These are phyloP conservation scores for Hebeloma cylindrosporum DNA, from an alignment of 768 basidiomycete species.

Conservation along the genomic window DNA sequence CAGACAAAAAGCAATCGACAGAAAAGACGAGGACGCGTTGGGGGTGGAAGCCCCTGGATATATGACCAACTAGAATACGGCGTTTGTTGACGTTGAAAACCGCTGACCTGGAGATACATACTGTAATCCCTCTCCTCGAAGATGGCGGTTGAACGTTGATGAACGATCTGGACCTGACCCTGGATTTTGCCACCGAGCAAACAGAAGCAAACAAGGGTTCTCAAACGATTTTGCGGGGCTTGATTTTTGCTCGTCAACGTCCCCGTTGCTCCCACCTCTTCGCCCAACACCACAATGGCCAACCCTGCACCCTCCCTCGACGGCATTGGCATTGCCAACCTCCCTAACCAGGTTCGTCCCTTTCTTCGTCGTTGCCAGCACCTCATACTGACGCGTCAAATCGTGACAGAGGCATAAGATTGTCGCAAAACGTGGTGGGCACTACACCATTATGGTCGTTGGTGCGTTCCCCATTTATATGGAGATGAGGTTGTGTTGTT, in stretches of 20 bases:
- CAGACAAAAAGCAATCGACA: too few species aligned
- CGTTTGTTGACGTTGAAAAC: too few species aligned
- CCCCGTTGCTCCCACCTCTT: conserved; percentile 25
- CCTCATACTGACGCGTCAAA: conserved; percentile 27
- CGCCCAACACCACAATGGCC: conserved; percentile 39
- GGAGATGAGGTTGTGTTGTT: neutral
- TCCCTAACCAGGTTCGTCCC: conserved; percentile 88
- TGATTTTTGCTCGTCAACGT: conserved; percentile 22
- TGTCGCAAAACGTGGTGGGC: conserved; percentile 94
- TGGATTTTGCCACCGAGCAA: conserved; percentile 23
- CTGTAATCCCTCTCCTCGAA: too few species aligned
- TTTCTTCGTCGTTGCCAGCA: neutral
- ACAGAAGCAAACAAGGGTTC: conserved; percentile 22
- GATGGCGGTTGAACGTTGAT: too few species aligned
- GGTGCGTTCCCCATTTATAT: conserved; percentile 51
- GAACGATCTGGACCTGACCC: too few species aligned
- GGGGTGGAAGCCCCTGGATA: too few species aligned
- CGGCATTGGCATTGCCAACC: conserved; percentile 93
- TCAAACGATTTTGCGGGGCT: conserved; percentile 37
- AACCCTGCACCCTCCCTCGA: conserved; percentile 51
- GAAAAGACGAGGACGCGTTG: too few species aligned
- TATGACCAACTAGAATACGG: too few species aligned
- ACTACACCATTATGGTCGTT: conserved; percentile 99
- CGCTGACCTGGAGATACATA: too few species aligned
- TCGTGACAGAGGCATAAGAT: conserved; percentile 91